phyloP scores from a whole-genome alignment of 768 basidiomycete species.

The Agrocybe praecox region DNA sequence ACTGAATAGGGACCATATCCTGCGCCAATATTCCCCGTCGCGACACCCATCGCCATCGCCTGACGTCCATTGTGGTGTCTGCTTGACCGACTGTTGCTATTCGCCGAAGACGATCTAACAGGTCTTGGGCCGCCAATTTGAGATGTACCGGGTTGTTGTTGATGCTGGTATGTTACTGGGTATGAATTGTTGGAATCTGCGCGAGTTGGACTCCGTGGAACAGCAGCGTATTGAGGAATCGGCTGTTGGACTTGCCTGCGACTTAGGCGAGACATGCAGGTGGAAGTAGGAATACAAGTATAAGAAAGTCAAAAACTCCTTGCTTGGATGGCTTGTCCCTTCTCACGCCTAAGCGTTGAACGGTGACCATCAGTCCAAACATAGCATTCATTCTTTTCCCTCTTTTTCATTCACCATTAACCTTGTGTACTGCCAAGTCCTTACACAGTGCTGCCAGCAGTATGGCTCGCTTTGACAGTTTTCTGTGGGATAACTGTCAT shows the following conservation, averaged over 20 bases:
- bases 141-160: conserved; percentile 23
- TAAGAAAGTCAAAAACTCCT: conserved; percentile 11
- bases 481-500: no score
- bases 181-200: conserved; percentile 22
- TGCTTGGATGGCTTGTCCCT: conserved; percentile 13
- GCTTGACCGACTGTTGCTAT: conserved; percentile 22
- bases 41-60: conserved; percentile 77
- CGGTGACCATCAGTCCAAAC: conserved; percentile 10
- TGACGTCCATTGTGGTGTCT: conserved; percentile 40
- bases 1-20: conserved; percentile 91
- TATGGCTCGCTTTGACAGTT: no score
- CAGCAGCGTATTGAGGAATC: conserved; percentile 63
- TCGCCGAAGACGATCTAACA: conserved; percentile 25
- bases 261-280: conserved; percentile 38
- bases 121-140: conserved; percentile 25
- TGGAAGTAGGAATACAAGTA: conserved; percentile 15
- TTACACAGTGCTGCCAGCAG: not conserved
- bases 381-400: not conserved
- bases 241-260: conserved; percentile 43
- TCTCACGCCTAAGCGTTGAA: conserved; percentile 25
- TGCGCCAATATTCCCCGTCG: conserved; percentile 74
- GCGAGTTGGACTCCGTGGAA: conserved; percentile 53
- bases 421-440: not conserved
- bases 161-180: conserved; percentile 2
- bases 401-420: not conserved